Conservation (phyloP, 2,329 filamentous ascomycete species). For the Penicillium sp. region DNA sequence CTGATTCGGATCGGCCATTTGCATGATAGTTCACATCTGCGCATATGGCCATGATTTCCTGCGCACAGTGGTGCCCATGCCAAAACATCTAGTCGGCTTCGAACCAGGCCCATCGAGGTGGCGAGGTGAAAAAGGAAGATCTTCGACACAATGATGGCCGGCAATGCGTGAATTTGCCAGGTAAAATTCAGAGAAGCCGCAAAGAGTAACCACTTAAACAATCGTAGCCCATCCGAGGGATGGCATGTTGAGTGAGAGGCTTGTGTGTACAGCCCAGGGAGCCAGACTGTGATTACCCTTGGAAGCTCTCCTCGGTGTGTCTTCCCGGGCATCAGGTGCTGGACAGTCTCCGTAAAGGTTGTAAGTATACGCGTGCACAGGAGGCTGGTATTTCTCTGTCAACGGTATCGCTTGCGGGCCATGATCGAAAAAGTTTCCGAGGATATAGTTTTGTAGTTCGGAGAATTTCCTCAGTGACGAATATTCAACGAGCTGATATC, state of each 20-base stretch:
- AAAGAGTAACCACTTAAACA: not conserved
- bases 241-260: not conserved
- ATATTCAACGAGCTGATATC: constrained; percentile 45
- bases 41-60: too few relatives aligned
- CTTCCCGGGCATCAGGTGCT: not conserved
- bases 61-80: too few relatives aligned
- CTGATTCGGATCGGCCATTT: too few relatives aligned
- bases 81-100: too few relatives aligned
- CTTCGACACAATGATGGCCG: not conserved
- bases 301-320: not conserved
- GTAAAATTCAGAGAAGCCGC: not conserved
- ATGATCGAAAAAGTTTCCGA: not conserved
- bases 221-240: not conserved
- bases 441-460: not conserved
- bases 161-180: not conserved
- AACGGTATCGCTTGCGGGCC: not conserved
- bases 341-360: not conserved
- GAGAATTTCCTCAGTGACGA: constrained; percentile 30
- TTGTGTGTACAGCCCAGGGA: not conserved
- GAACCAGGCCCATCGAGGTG: too few relatives aligned
- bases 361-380: not conserved
- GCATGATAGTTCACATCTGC: too few relatives aligned
- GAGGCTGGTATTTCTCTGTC: not conserved
- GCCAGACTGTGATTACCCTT: not conserved
- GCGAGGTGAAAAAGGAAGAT: too few relatives aligned